Conservation (phyloP, 768 basidiomycete species). For the Antrodiella citrinella region DNA sequence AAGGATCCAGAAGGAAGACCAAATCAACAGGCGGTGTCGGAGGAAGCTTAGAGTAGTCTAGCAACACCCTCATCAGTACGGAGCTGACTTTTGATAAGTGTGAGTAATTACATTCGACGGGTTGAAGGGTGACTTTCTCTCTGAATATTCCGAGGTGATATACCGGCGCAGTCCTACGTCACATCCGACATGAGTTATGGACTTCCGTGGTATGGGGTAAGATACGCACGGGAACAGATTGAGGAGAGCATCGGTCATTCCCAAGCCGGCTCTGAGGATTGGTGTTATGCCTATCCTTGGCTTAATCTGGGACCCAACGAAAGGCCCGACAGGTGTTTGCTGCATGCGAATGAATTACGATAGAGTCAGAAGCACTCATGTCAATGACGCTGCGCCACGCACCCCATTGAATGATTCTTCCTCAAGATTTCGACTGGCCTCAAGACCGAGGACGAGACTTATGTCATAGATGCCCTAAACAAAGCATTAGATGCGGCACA, state of each 20-base stretch:
- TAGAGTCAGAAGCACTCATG: background rate
- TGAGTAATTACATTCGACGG: slow-evolving; percentile 69
- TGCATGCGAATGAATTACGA: slow-evolving; percentile 20
- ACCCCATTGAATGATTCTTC: slow-evolving; percentile 59
- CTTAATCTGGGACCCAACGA: slow-evolving; percentile 69
- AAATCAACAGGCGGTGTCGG: slow-evolving; percentile 65
- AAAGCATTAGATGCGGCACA: background rate
- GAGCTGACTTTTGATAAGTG: background rate
- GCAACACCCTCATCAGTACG: background rate
- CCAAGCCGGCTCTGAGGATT: slow-evolving; percentile 87
- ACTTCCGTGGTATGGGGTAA: background rate
- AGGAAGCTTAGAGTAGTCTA: slow-evolving; percentile 90
- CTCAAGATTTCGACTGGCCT: slow-evolving; percentile 66
- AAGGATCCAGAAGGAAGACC: slow-evolving; percentile 85
- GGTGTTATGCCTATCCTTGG: slow-evolving; percentile 81
- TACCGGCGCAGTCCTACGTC: slow-evolving; percentile 58
- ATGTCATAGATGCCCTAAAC: slow-evolving; percentile 67
- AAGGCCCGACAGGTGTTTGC: slow-evolving; percentile 75
- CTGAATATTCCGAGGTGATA: slow-evolving; percentile 88
- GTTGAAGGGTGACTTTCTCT: slow-evolving; percentile 80
- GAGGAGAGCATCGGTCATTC: slow-evolving; percentile 86
- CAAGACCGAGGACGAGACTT: slow-evolving; percentile 73
- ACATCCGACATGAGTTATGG: background rate
- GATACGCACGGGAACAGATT: slow-evolving; percentile 72
- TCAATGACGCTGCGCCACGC: slow-evolving; percentile 18